phyloP scores from a whole-genome alignment of 1,139 yeast genomes.

The Spathaspora sp. region DNA sequence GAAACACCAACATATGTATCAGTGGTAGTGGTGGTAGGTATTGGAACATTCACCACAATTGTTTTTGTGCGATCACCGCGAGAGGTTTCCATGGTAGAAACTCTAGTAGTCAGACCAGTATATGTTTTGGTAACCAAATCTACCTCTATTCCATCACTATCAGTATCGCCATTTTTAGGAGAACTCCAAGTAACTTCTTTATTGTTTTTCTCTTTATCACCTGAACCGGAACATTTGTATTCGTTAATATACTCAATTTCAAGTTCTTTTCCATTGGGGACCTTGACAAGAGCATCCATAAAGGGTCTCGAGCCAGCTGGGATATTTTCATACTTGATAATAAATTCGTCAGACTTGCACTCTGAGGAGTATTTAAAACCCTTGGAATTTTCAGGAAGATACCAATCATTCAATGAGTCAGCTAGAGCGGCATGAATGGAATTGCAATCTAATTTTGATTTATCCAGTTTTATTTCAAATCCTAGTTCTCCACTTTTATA shows the following conservation, averaged over 20 bases:
- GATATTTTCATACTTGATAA: conserved; percentile 19
- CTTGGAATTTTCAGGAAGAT: conserved; percentile 12
- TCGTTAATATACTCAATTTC: conserved; percentile 9
- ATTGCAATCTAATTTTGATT: conserved; percentile 52
- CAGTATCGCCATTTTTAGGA: conserved; percentile 14
- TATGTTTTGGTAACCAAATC: conserved; percentile 12
- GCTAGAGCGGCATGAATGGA: conserved; percentile 19
- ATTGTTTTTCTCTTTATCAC: background rate
- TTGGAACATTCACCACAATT: conserved; percentile 17
- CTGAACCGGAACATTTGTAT: conserved; percentile 15
- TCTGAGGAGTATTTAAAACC: conserved; percentile 11
- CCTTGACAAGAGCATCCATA: conserved; percentile 16
- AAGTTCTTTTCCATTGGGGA: background rate
- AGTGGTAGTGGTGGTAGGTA: conserved; percentile 19
- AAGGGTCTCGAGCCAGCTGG: conserved; percentile 36
- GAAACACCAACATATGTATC: conserved; percentile 15
- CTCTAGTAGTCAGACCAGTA: too few species aligned
- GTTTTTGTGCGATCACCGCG: conserved; percentile 12
- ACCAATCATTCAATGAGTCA: conserved; percentile 21
- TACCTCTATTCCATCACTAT: conserved; percentile 22
- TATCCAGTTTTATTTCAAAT: conserved; percentile 83
- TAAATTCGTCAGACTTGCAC: conserved; percentile 16
- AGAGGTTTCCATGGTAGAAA: too few species aligned
- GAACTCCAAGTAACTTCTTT: conserved; percentile 10
- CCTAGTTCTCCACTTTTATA: conserved; percentile 81